Conservation (phyloP, 495 filamentous ascomycete genomes). For the Copromyces sp. region DNA sequence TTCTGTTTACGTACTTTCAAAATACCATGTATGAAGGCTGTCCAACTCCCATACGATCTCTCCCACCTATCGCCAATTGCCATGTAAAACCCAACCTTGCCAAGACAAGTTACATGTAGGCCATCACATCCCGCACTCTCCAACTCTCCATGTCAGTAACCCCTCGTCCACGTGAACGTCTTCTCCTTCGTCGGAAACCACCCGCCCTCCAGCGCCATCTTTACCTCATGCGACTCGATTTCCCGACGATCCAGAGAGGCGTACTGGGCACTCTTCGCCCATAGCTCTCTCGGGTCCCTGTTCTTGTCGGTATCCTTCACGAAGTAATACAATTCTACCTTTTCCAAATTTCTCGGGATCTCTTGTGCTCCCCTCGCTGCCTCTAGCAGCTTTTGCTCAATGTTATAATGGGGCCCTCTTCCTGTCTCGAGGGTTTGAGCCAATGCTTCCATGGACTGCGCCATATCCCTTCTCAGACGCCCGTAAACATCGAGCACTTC, state of each 20-base stretch:
- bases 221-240: neutral
- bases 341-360: neutral
- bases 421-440: neutral
- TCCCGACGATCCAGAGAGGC: neutral
- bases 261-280: neutral
- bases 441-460: neutral
- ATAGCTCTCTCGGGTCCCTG: neutral
- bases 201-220: fast-evolving
- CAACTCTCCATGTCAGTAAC: neutral
- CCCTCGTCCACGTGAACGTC: neutral
- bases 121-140: neutral
- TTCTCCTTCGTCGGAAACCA: neutral
- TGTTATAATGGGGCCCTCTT: neutral
- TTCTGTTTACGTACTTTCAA: too few relatives aligned
- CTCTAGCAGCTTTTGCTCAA: neutral
- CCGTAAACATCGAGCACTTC: neutral
- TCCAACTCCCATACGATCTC: neutral
- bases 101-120: neutral
- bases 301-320: neutral
- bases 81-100: neutral
- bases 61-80: neutral
- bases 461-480: neutral
- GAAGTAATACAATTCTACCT: neutral
- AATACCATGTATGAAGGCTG: too few relatives aligned
- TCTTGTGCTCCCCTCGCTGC: neutral